Evolutionary conservation across 73 alveolate species (phyloP), one percentile per base, ranked within the genome.

Genomic region (Paramecium bursaria): DNA sequence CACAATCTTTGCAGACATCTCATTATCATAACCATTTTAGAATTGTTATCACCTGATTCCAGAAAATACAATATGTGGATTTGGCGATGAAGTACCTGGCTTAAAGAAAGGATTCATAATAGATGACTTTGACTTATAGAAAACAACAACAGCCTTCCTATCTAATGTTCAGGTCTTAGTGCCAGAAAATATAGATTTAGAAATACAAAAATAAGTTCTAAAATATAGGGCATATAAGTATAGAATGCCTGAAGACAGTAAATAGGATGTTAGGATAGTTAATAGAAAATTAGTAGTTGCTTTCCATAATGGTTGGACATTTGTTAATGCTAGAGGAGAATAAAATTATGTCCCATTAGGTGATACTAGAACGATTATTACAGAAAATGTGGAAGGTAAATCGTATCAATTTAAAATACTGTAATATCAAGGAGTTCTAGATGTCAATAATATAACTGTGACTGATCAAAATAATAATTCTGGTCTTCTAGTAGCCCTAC

Each of bases 261-360:
- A 67, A 26, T 48, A 50, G 9, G 73, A 23, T 4, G 26, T 29
- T 30, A 11, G 17, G 33, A 57, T 10, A 27, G 33, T 27, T 51
- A 39, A 39, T 39, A 39, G 14, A 6, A 39, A 6, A 6, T 39
- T 11, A 39, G 11, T 39, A 39, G 11, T 61, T n/a, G 55, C 80
- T 15, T 61, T 31, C 42, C 80, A 61, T 61, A 61, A 61, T 61
- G 80, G 80, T 14, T 61, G 80, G 80, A 61, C 80, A 61, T 61
- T 61, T 17, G 31, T 61, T 29, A 61, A 61, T 61, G 21, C 80
- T 0, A 61, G 80, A 35, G 80, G 80, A 31, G 42, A 39, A 11
- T 35, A 61, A 19, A 61, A 61, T 35, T 61, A 35, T 61, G 80
- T 61, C 0, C 80, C 80, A 19, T 46, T 61, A 10, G 80, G 55